Conservation (phyloP, 83 land plant genomes). For the Thuja plicata region DNA sequence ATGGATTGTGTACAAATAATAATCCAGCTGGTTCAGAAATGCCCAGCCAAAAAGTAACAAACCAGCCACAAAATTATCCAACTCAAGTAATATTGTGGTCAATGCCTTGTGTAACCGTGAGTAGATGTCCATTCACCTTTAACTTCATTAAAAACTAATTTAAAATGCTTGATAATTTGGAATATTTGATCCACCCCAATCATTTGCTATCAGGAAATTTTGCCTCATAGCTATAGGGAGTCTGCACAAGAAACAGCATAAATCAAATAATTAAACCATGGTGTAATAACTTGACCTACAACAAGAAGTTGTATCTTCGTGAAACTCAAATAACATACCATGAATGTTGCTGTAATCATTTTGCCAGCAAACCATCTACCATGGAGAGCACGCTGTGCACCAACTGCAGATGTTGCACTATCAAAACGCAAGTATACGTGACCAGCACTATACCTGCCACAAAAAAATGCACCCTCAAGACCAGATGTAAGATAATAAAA, state of each 20-base stretch:
- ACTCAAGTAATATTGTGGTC: not conserved
- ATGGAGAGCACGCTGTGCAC: constrained; percentile 90
- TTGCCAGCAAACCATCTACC: constrained; percentile 95
- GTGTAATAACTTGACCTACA: not conserved
- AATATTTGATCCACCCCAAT: not conserved
- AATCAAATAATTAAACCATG: not conserved
- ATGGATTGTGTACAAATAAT: not conserved
- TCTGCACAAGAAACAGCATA: not conserved
- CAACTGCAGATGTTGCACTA: constrained; percentile 50
- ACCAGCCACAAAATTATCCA: not conserved
- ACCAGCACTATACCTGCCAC: constrained; percentile 76
- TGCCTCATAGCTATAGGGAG: constrained; percentile 3
- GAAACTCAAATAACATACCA: constrained; percentile 48
- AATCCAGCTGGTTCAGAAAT: constrained; percentile 1
- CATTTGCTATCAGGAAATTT: constrained; percentile 19
- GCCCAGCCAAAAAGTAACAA: not conserved
- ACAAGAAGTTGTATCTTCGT: not conserved
- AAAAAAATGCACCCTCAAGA: not conserved
- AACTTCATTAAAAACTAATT: not conserved
- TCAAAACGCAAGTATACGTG: constrained; percentile 88
- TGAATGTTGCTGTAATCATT: constrained; percentile 75
- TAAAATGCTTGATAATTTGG: not conserved
- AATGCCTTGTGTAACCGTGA: not conserved
- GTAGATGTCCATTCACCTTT: not conserved
- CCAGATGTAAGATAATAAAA: not conserved